These are phyloP conservation scores for Cucurbita pepo DNA, from an alignment of 306 rosid genomes.

Conservation along the genomic window DNA sequence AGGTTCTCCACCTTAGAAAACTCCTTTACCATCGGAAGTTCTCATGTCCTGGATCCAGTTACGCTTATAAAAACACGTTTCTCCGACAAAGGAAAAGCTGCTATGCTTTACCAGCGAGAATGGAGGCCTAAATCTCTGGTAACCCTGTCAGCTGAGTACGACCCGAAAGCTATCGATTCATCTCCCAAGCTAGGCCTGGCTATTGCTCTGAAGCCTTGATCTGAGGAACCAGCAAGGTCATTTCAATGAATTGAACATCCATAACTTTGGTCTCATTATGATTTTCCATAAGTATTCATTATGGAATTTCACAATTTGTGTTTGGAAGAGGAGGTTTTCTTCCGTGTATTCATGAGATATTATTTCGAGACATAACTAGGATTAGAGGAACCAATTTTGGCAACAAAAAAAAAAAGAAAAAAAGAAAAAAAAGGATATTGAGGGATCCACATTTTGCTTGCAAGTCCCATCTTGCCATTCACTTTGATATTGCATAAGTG, in stretches of 20 bases:
- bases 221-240: not conserved
- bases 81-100: constrained; percentile 59
- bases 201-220: constrained; percentile 71
- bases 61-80: constrained; percentile 59
- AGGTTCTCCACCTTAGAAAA: constrained; percentile 47
- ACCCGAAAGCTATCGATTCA: constrained; percentile 38
- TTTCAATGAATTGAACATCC: not conserved
- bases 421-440: not conserved
- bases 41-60: constrained; percentile 40
- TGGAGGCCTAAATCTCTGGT: constrained; percentile 90
- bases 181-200: constrained; percentile 76
- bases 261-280: not conserved
- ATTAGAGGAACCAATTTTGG: constrained; percentile 3
- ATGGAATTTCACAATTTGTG: not conserved
- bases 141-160: constrained; percentile 69
- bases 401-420: not conserved
- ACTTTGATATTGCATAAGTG: not conserved
- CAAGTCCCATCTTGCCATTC: not conserved
- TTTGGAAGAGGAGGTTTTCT: constrained; percentile 1
- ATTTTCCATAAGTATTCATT: not conserved
- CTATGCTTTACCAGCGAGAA: constrained; percentile 57
- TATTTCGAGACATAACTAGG: not conserved
- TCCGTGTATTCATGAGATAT: not conserved
- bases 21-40: constrained; percentile 62
- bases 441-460: constrained; percentile 1